Conservation (phyloP, 1,284 basidiomycete species). For the Ustilago sp. region DNA sequence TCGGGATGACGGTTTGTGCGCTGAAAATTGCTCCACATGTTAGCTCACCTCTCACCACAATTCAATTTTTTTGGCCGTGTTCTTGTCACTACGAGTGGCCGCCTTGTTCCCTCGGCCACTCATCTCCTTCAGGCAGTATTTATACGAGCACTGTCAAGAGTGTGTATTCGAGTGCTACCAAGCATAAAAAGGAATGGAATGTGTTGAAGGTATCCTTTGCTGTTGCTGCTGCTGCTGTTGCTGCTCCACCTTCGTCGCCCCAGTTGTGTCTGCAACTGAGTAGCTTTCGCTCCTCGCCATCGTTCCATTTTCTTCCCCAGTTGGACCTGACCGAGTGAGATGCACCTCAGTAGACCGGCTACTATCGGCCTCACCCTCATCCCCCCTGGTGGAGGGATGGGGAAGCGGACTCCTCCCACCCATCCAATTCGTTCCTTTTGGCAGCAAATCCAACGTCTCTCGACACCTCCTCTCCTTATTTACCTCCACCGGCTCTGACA, state of each 20-base stretch:
- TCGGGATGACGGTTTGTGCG: conserved; percentile 2
- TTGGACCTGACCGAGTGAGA: neutral
- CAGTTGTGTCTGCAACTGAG: conserved; percentile 2
- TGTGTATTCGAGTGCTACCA: conserved; percentile 17
- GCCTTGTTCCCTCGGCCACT: neutral
- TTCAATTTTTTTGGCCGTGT: neutral
- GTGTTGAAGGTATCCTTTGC: conserved; percentile 5
- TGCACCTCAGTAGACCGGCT: neutral
- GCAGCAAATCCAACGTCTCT: conserved; percentile 23
- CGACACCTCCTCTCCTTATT: conserved; percentile 5
- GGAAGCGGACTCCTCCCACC: conserved; percentile 27
- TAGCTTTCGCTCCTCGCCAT: conserved; percentile 5
- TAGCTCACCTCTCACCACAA: conserved; percentile 1
- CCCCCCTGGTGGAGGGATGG: neutral
- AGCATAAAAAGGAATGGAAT: conserved; percentile 41
- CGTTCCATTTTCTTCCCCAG: too few species aligned
- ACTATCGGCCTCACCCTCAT: neutral
- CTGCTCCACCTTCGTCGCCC: neutral
- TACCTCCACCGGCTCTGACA: neutral
- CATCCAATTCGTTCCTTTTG: conserved; percentile 24
- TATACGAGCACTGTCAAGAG: too few species aligned
- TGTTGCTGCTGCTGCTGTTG: conserved; percentile 10
- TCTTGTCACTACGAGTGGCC: conserved; percentile 9
- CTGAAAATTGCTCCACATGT: conserved; percentile 19
- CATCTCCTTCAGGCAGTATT: too few species aligned